Evolutionary conservation across 108 stramenopile genomes (phyloP), one percentile per base, ranked within the genome.

Genomic region (Chaetoceros muelleri): DNA sequence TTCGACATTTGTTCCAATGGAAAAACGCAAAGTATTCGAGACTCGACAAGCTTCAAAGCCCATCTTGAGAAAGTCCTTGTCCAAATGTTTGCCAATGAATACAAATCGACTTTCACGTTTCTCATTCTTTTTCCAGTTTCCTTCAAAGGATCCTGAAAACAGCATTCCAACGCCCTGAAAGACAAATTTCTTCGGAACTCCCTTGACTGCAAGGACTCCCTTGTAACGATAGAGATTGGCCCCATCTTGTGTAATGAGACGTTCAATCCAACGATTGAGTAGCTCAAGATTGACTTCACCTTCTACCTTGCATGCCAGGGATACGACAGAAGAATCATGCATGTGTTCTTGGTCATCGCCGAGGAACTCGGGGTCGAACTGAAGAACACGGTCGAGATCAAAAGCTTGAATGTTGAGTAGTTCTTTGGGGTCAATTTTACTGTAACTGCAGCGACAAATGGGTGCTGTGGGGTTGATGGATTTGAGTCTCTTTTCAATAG

Each of bases 91-190:
- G 2, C 95, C 95, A 55, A 96, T 96, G 66, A 96, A 93, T 50
- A 94, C 90, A 50, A 96, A 79, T 5, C 71, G 70, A 55, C 62
- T 76, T 60, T 79, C 80, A 19, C 88, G 69, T 44, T 74, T 62
- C 46, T 85, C 87, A 21, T 67, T 28, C 28, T 58, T 54, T n/a
- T 56, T 69, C 82, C 82, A 80, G 0, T 40, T 19, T 25, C 28
- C 30, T 24, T 44, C 68, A 49, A 87, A 79, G 23, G 62, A 52
- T 22, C 85, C 91, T 44, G 58, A 52, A 53, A 95, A 89, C 54
- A 91, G 58, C 94, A 90, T 90, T 18, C 87, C 86, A 25, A 98
- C 95, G 34, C 94, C 95, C 65, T 98, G 95, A 52, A 96, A 93
- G 50, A 98, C 81, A 60, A 93, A 95, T 80, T 91, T 89, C 55